These are phyloP conservation scores for Podospora australis DNA, from an alignment of 495 filamentous ascomycete genomes.

Conservation along the genomic window DNA sequence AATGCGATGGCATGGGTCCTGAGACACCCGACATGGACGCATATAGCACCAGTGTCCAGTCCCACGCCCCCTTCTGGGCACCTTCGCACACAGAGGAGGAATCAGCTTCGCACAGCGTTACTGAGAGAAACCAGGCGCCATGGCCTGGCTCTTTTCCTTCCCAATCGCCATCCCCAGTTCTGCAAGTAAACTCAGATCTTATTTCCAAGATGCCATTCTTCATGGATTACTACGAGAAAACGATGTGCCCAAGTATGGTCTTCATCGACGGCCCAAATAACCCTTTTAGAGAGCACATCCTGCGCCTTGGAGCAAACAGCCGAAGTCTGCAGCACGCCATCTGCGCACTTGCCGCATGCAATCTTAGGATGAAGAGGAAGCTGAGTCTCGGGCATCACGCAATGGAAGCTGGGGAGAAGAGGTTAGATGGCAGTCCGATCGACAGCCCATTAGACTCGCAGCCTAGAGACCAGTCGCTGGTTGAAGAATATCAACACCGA, in stretches of 20 bases:
- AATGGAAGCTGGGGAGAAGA: slow-evolving; percentile 31
- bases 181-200: slow-evolving; percentile 45
- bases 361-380: slow-evolving; percentile 58
- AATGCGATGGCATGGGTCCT: slow-evolving; percentile 40
- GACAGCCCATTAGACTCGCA: slow-evolving; percentile 31
- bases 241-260: slow-evolving; percentile 85
- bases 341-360: slow-evolving; percentile 81
- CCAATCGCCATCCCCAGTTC: slow-evolving; percentile 20
- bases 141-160: slow-evolving; percentile 23
- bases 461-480: slow-evolving; percentile 44
- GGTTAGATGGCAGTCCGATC: slow-evolving; percentile 28
- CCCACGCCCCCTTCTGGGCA: slow-evolving; percentile 37
- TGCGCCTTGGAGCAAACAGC: slow-evolving; percentile 70
- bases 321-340: slow-evolving; percentile 85
- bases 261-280: slow-evolving; percentile 80
- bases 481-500: slow-evolving; percentile 80
- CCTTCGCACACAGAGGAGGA: slow-evolving; percentile 37
- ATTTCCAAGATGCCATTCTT: slow-evolving; percentile 54
- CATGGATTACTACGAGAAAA: slow-evolving; percentile 76
- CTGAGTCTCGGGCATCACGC: slow-evolving; percentile 47
- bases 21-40: slow-evolving; percentile 40
- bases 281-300: slow-evolving; percentile 78
- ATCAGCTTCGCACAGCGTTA: slow-evolving; percentile 27
- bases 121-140: slow-evolving; percentile 17
- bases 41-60: slow-evolving; percentile 40